Evolutionary conservation across 129 eudicot genomes (phyloP), one percentile per base, ranked within the genome.

Genomic region (Mikania micrantha): DNA sequence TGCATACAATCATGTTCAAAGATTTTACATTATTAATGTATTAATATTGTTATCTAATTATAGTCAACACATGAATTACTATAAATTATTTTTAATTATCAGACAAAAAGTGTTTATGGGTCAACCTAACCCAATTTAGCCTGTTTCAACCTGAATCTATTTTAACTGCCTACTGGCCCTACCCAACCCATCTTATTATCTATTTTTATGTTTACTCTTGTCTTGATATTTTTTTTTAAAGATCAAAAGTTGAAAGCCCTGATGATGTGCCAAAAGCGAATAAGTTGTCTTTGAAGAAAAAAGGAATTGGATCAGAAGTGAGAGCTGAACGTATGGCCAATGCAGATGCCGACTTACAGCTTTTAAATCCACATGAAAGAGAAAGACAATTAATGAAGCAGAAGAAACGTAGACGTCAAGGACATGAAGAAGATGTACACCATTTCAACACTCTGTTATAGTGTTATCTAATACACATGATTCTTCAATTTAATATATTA

Each of bases 241-340:
- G 96, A 80, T 79, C 96, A 36, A 77, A 74, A 66, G 76, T 31
- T 17, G 90, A 87, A 63, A 57, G 60, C 62, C 71, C 42, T 65
- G 85, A 92, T 38, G 96, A 92, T 29, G 66, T 52, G 67, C 87
- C 84, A 50, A 92, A 88, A 79, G 79, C 70, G 67, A 90, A 84
- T 32, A 92, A 88, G 69, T 80, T 92, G 72, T 74, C 78, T 2
- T 70, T 92, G 48, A 92, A 88, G 92, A 85, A 77, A 79, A 91
- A 92, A 76, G 96, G 96, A 48, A 82, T 92, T 40, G 98, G 98
- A 45, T 92, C 98, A 5, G 91, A 92, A 79, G 98, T 83, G 64
- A 88, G 95, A 84, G 91, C 98, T 16, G 98, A 92, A 77, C 95
- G 87, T 50, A 73, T 89, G 85, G 95, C 89, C 50, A 92, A 82